Evolutionary conservation across 495 filamentous ascomycete species (phyloP).

Genomic region (Aspergillus indologenus): DNA sequence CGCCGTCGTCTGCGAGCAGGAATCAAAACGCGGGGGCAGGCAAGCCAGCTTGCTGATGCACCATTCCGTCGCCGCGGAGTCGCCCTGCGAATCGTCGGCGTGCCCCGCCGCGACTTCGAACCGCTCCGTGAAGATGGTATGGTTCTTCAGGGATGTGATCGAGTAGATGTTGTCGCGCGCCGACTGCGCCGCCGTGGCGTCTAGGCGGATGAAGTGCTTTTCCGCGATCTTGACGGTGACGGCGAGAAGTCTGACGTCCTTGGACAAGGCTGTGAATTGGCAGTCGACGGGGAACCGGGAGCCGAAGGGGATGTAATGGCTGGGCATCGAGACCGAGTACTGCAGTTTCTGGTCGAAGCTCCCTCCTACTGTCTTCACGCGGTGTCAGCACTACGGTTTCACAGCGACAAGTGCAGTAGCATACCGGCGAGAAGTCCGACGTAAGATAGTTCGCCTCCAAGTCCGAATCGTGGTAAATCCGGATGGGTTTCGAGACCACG

Average conservation of each 20-base stretch:
- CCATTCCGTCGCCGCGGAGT: background rate
- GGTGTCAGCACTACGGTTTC: conserved; percentile 1
- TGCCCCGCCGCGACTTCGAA: background rate
- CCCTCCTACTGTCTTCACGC: background rate
- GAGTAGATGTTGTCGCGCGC: conserved; percentile 6
- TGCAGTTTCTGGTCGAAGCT: conserved; percentile 14
- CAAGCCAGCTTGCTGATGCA: background rate
- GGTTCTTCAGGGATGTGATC: conserved; percentile 13
- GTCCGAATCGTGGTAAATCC: background rate
- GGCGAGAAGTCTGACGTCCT: conserved; percentile 7
- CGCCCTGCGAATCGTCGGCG: background rate
- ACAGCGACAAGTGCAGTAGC: too few relatives aligned
- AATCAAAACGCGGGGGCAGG: background rate
- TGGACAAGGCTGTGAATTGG: conserved; percentile 15
- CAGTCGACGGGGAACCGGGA: conserved; percentile 18
- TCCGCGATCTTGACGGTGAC: conserved; percentile 14
- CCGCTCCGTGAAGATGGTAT: conserved; percentile 13
- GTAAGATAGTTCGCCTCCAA: background rate
- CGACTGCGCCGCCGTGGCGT: conserved; percentile 22
- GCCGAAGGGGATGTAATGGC: conserved; percentile 19
- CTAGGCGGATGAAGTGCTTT: conserved; percentile 18
- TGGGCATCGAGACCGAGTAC: conserved; percentile 18
- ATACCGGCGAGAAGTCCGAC: background rate
- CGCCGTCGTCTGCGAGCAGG: background rate
- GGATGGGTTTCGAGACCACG: conserved; percentile 11